phyloP scores from a whole-genome alignment of 2,329 filamentous ascomycete genomes.

The Paecilomyces sp. region DNA sequence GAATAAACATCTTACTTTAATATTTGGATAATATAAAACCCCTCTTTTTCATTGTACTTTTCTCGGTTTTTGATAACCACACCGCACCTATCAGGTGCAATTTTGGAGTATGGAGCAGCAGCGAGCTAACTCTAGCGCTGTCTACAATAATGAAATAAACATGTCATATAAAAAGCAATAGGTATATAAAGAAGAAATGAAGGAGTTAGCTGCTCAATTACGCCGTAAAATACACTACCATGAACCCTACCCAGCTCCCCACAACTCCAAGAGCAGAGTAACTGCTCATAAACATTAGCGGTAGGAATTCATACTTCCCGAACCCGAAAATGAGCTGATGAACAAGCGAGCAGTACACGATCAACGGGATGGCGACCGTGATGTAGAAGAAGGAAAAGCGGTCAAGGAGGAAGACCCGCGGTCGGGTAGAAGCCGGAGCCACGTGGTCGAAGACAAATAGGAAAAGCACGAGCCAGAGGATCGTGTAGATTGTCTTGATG shows the following conservation, averaged over 20 bases:
- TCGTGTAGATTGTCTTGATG: constrained; percentile 86
- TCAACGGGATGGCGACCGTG: constrained; percentile 77
- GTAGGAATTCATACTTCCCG: constrained; percentile 71
- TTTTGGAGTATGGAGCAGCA: not conserved
- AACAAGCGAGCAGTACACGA: constrained; percentile 78
- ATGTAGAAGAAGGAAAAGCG: constrained; percentile 87
- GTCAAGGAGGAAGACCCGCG: constrained; percentile 84
- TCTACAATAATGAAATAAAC: not conserved
- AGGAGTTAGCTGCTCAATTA: constrained; percentile 10
- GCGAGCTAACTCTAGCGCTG: not conserved
- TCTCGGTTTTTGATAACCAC: not conserved
- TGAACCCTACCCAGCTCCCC: constrained; percentile 89
- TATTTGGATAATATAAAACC: too few relatives aligned
- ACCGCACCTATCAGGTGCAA: not conserved
- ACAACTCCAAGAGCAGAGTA: constrained; percentile 93
- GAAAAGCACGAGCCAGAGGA: constrained; percentile 85
- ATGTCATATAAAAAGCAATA: not conserved
- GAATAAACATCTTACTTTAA: too few relatives aligned
- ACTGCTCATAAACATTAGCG: constrained; percentile 93
- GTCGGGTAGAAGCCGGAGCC: constrained; percentile 70
- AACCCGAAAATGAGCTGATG: constrained; percentile 79
- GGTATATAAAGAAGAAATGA: not conserved
- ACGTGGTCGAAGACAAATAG: constrained; percentile 79
- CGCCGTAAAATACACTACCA: constrained; percentile 78
- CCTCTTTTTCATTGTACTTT: too few relatives aligned